Evolutionary conservation across 1,139 yeast species (phyloP), one percentile per base, ranked within the genome.

Genomic region (Saccharomyces pastorianus): DNA sequence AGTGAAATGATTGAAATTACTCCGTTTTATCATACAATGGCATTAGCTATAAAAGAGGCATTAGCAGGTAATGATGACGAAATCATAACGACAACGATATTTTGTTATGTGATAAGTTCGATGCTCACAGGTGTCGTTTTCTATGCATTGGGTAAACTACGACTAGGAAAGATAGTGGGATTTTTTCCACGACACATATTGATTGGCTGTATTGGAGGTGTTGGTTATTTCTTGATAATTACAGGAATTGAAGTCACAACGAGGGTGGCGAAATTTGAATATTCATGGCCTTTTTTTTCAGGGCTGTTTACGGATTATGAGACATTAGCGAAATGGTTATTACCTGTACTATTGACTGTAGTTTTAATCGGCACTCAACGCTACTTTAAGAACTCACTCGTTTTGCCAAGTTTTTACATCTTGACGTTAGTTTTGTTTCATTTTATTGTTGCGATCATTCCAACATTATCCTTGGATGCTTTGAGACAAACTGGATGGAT

Each of bases 1-100:
- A 88, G 96, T 3, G 99, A 93, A 72, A 93, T 93, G 99, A 93
- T 93, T 61, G 99, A 93, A 70, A 91, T 93, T 23, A 95, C 97
- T 0, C 99, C 99, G 1, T 93, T 93, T 69, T 93, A 93, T 75
- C 99, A 93, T 66, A 80, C 95, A 3, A 91, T 93, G 96, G 97
- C 98, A 0, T 74, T 81, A 26, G 76, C 85, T 4, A 84, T 93
- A 49, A 73, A 83, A 65, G 69, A 71, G 4, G 79, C 82, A 28
- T 73, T 87, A 67, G 83, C 84, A 1, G 80, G 75, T 8, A 74
- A 73, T 38, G 72, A 76, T 23, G 83, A 84, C 31, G 83, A 81
- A 6, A 81, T 93, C 11, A 76, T 93, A 42, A 84, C 97, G 1
- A 93, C 99, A 0, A 89, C 97, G 0, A 83, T 93, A 29, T 81